Percentiles rank a stretch among this genome's conserved stretches.
Evolutionary conservation across 2,329 filamentous ascomycete species (phyloP).

Genomic region (Endoconidiophora laricicola): DNA sequence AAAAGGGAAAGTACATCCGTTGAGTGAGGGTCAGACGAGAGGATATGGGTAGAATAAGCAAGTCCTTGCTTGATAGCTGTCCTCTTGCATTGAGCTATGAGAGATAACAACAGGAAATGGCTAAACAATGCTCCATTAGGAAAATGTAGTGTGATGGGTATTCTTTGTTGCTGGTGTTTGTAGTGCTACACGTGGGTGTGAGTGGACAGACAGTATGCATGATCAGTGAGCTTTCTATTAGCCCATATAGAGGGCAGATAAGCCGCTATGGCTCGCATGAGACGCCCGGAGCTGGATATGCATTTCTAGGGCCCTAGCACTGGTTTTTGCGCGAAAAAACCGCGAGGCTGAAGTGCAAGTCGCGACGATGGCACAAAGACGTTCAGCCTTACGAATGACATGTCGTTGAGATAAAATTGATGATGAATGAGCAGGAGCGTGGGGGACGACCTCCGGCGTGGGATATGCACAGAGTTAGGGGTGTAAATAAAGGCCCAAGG

Average conservation of each 20-base stretch:
- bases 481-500: constrained; percentile 2
- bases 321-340: not conserved
- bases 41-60: too few species aligned
- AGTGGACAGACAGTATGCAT: not conserved
- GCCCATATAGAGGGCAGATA: too few species aligned
- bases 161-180: not conserved
- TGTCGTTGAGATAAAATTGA: constrained; percentile 7
- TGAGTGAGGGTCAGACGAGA: too few species aligned
- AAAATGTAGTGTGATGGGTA: too few species aligned
- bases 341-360: not conserved
- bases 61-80: too few species aligned
- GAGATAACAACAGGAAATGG: too few species aligned
- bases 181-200: not conserved
- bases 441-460: constrained; percentile 7
- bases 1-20: too few species aligned
- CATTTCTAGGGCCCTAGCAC: not conserved
- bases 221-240: too few species aligned
- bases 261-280: too few species aligned
- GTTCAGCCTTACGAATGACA: constrained; percentile 9
- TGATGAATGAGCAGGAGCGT: constrained; percentile 9
- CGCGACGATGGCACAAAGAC: not conserved
- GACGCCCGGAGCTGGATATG: not conserved
- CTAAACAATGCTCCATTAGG: too few species aligned
- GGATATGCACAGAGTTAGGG: constrained; percentile 5
- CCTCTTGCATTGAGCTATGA: too few species aligned